Evolutionary conservation across 1,284 basidiomycete genomes (phyloP).

Genomic region (Ganoderma sinense): DNA sequence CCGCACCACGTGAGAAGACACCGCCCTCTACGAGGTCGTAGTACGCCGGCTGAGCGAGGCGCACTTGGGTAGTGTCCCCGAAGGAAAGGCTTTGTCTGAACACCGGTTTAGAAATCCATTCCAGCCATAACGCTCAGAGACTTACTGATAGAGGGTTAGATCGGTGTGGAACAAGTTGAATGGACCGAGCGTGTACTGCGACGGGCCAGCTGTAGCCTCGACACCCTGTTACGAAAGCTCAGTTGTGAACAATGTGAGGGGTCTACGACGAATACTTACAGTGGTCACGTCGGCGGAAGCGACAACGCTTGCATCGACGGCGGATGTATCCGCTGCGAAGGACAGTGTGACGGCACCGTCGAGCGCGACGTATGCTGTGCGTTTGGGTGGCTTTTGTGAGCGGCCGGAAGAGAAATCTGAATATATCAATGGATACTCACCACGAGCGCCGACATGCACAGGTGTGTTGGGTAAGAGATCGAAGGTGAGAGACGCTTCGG

Average conservation of each 20-base stretch:
- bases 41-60: neutral
- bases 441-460: neutral
- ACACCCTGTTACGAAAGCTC: neutral
- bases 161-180: neutral
- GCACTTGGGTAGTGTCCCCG: neutral
- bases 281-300: slow-evolving; percentile 3
- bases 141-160: neutral
- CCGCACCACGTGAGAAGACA: neutral
- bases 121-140: neutral
- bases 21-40: neutral
- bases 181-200: neutral
- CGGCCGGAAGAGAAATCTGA: neutral
- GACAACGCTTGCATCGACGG: slow-evolving; percentile 2
- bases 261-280: neutral
- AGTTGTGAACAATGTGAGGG: neutral
- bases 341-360: neutral
- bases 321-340: slow-evolving; percentile 1
- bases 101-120: neutral
- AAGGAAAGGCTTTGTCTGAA: neutral
- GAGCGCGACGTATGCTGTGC: neutral
- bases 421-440: neutral
- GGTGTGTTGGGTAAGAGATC: slow-evolving; percentile 3
- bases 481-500: slow-evolving; percentile 5
- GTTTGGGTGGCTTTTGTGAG: neutral
- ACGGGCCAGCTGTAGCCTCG: neutral